Conservation (phyloP, 2,329 filamentous ascomycete species). For the Lachnellula willkommii region DNA sequence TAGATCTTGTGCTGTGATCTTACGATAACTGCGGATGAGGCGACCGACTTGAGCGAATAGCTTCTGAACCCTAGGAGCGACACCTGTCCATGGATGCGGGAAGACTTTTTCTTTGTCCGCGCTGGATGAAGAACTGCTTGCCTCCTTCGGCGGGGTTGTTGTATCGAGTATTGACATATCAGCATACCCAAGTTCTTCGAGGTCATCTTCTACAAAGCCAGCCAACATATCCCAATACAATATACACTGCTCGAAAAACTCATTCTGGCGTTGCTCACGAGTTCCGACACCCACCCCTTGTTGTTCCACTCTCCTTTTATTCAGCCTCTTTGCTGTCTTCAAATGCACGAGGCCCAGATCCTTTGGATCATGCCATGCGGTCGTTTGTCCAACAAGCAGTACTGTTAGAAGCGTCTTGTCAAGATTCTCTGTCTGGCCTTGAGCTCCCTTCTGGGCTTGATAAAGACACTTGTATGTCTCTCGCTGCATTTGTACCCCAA, state of each 20-base stretch:
- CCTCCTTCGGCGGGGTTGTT: not conserved
- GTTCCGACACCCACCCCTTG: constrained; percentile 13
- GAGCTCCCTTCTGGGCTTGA: constrained; percentile 47
- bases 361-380: constrained; percentile 53
- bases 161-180: constrained; percentile 4
- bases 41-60: constrained; percentile 28
- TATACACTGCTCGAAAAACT: constrained; percentile 30
- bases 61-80: constrained; percentile 24
- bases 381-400: constrained; percentile 53
- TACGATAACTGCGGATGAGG: constrained; percentile 25
- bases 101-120: constrained; percentile 20
- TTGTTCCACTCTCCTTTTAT: constrained; percentile 19
- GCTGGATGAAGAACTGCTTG: not conserved
- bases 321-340: constrained; percentile 27
- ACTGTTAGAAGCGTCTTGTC: constrained; percentile 53
- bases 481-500: constrained; percentile 46
- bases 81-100: constrained; percentile 29
- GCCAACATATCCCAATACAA: constrained; percentile 31
- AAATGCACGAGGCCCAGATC: constrained; percentile 42
- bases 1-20: constrained; percentile 15
- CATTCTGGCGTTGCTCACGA: constrained; percentile 23
- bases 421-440: constrained; percentile 41
- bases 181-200: constrained; percentile 22
- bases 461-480: constrained; percentile 27
- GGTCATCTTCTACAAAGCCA: constrained; percentile 26